phyloP scores from a whole-genome alignment of 768 basidiomycete genomes.

The Gautieria morchelliformis region DNA sequence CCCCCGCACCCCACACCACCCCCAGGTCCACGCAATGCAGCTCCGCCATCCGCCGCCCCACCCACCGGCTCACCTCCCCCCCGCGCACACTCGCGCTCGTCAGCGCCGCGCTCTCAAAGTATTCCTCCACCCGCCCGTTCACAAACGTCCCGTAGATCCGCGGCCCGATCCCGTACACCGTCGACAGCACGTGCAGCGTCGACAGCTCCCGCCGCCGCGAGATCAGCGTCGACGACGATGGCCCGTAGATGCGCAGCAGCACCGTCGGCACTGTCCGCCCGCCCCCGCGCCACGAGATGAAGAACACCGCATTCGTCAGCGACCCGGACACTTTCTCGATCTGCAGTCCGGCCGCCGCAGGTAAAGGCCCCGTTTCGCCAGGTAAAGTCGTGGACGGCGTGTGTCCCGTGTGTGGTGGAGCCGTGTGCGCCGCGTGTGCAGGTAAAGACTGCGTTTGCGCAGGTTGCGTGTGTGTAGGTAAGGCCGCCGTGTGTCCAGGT shows the following conservation, averaged over 20 bases:
- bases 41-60: too few species aligned
- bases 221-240: constrained; percentile 78
- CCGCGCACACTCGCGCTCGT: too few species aligned
- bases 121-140: constrained; percentile 94
- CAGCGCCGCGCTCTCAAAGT: constrained; percentile 81
- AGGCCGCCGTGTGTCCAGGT: too few species aligned
- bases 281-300: constrained; percentile 63
- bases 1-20: constrained; percentile 41
- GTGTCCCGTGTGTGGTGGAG: too few species aligned
- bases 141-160: constrained; percentile 89
- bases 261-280: constrained; percentile 53
- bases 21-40: too few species aligned
- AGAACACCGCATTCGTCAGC: constrained; percentile 94
- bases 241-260: constrained; percentile 86
- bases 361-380: too few species aligned
- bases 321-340: constrained; percentile 84
- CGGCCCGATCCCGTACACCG: constrained; percentile 81
- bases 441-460: too few species aligned
- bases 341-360: constrained; percentile 32
- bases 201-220: constrained; percentile 81
- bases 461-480: too few species aligned
- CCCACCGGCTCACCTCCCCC: too few species aligned
- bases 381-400: too few species aligned
- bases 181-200: constrained; percentile 83
- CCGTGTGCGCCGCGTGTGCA: too few species aligned